These are phyloP conservation scores for Phytophthora hibernalis DNA, from an alignment of 352 stramenopile genomes.

Conservation along the genomic window DNA sequence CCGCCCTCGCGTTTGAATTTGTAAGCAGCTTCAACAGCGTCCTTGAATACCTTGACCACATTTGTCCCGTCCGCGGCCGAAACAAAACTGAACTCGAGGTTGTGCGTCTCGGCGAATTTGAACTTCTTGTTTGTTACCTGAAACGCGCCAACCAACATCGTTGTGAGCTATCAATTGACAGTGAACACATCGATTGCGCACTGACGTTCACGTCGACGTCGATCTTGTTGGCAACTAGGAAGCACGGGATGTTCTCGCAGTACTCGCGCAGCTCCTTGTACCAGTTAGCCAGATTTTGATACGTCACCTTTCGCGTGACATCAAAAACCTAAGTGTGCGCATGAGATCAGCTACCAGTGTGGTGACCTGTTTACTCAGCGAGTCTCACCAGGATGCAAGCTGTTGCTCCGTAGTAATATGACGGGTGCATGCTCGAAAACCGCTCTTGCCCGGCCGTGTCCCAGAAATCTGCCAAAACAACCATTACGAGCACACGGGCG, in stretches of 20 bases:
- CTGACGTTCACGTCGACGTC: constrained; percentile 93
- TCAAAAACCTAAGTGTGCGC: constrained; percentile 87
- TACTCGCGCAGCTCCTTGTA: constrained; percentile 94
- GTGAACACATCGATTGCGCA: not conserved
- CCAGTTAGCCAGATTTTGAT: constrained; percentile 93
- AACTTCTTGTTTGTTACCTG: constrained; percentile 97
- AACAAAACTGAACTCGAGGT: constrained; percentile 95
- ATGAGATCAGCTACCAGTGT: not conserved
- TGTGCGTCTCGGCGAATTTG: constrained; percentile 95
- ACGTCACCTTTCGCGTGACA: constrained; percentile 95
- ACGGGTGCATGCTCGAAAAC: constrained; percentile 96
- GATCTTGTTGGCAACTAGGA: constrained; percentile 98
- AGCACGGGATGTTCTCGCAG: constrained; percentile 93
- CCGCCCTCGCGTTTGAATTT: constrained; percentile 92
- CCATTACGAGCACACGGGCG: not conserved
- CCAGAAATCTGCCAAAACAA: constrained; percentile 89
- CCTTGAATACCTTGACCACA: constrained; percentile 95
- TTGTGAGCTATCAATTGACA: not conserved
- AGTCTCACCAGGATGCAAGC: constrained; percentile 89
- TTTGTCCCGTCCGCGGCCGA: constrained; percentile 96
- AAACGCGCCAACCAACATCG: constrained; percentile 1
- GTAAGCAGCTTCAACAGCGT: constrained; percentile 83
- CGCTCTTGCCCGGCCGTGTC: constrained; percentile 96
- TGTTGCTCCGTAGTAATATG: constrained; percentile 96
- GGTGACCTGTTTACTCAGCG: not conserved